phyloP scores from a whole-genome alignment of 106 monocot species.

The Phalaenopsis aphrodite region DNA sequence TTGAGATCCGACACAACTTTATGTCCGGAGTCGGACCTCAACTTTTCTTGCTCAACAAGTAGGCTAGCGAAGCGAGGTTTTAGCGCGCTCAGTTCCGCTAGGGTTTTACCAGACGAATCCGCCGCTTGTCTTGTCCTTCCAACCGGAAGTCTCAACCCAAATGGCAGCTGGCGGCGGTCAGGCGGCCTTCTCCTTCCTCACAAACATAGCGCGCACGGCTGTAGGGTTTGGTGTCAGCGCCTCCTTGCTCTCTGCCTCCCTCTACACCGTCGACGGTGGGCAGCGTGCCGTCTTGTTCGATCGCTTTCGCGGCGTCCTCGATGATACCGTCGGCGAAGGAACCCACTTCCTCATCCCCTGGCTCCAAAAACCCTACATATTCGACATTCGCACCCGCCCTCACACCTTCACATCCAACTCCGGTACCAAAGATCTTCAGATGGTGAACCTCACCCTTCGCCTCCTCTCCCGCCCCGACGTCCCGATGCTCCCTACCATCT shows the following conservation, averaged over 20 bases:
- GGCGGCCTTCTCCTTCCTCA: slow-evolving; percentile 19
- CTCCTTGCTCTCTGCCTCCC: slow-evolving; percentile 25
- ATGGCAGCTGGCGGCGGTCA: slow-evolving; percentile 23
- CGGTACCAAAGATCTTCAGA: slow-evolving; percentile 96
- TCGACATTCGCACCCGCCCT: slow-evolving; percentile 93
- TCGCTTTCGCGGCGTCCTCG: slow-evolving; percentile 84
- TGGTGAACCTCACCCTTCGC: slow-evolving; percentile 92
- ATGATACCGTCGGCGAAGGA: slow-evolving; percentile 72
- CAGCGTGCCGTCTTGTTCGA: slow-evolving; percentile 94
- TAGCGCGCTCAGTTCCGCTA: background rate
- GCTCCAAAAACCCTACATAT: slow-evolving; percentile 90
- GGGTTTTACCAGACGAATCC: background rate
- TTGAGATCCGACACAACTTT: no score
- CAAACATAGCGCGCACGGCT: slow-evolving; percentile 23
- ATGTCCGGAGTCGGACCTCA: background rate
- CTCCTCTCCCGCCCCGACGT: slow-evolving; percentile 72
- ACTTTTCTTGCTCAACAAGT: background rate
- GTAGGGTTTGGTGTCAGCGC: slow-evolving; percentile 13
- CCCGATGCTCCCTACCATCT: slow-evolving; percentile 54
- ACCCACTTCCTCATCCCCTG: slow-evolving; percentile 83
- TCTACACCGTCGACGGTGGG: slow-evolving; percentile 96
- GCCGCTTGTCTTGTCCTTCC: background rate
- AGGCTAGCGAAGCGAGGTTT: background rate
- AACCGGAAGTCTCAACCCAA: background rate
- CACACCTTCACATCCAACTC: slow-evolving; percentile 90